Evolutionary conservation across 148 eudicot genomes (phyloP), one percentile per base, ranked within the genome.

Genomic region (Persicaria tinctoria): DNA sequence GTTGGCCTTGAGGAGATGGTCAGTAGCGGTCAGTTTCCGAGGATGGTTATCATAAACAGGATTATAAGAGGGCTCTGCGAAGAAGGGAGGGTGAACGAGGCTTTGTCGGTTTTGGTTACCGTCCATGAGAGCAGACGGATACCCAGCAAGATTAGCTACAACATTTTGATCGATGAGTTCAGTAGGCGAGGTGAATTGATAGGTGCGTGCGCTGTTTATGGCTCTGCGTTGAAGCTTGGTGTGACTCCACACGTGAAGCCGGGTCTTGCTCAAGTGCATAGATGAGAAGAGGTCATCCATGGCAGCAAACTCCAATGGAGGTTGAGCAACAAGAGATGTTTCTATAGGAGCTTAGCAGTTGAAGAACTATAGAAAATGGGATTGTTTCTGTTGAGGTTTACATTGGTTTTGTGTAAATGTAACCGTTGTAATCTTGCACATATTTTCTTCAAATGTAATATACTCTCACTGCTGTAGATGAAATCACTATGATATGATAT

Each of bases 151-250:
- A 77, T 85, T 73, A 78, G 97, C 55, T 89, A 82, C 23, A 80
- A 83, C 38, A 72, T 80, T 45, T 82, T 93, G 89, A 87, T 93
- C 17, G 80, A 83, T 72, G 90, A 85, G 80, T 76, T 89, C 54
- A 84, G 85, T 79, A 78, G 74, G 78, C 82, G 74, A 57, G 94
- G 89, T 45, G 78, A 83, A 64, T 51, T 63, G 74, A 69, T 74
- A 51, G 76, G 79, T 79, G 87, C 92, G 57, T 73, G 79, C 73
- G 59, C 23, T 68, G 73, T 93, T 48, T 93, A 85, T 76, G 89
- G 89, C 57, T 77, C 83, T 12, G 93, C 94, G 6, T 59, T 93
- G 74, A 93, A 91, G 75, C 77, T 75, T n/a, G 94, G 98, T 64
- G 84, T 88, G 46, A 51, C 63, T 78, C 88, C 91, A 38, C 81